phyloP scores from a whole-genome alignment of 2,329 filamentous ascomycete species.

The Chalaropsis thielavioides region DNA sequence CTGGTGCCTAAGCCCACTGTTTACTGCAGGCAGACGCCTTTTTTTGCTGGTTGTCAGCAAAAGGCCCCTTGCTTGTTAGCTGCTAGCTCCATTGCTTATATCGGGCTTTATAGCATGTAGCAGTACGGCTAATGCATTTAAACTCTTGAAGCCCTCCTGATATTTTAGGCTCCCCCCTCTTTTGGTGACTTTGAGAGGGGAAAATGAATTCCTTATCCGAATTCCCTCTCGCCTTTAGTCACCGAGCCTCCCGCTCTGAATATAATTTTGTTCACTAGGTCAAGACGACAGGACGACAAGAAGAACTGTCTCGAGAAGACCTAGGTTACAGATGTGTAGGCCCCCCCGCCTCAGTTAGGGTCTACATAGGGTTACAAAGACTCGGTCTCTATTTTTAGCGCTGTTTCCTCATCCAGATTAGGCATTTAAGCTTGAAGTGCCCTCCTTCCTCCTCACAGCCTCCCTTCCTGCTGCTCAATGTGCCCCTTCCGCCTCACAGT shows the following conservation, averaged over 20 bases:
- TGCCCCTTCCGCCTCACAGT: too few species aligned
- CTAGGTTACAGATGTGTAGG: too few species aligned
- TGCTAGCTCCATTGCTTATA: neutral
- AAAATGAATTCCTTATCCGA: too few species aligned
- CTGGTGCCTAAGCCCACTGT: conserved; percentile 4
- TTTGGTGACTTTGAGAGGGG: too few species aligned
- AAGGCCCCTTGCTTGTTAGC: neutral
- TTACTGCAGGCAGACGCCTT: conserved; percentile 1
- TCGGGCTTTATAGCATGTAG: neutral
- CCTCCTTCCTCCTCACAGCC: neutral
- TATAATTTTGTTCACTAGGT: neutral
- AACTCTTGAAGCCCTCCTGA: neutral
- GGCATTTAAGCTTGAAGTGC: neutral
- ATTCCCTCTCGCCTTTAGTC: neutral
- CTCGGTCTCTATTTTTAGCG: neutral
- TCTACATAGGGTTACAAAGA: neutral
- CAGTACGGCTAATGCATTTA: neutral
- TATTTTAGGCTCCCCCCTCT: too few species aligned
- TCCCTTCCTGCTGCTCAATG: neutral
- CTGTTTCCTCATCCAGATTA: neutral
- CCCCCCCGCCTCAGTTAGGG: too few species aligned
- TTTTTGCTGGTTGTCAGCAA: neutral
- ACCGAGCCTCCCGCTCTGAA: neutral
- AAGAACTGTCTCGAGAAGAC: too few species aligned
- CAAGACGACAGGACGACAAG: too few species aligned